Conservation (phyloP, 2,329 filamentous ascomycete species). For the Tolypocladium cylindrosporum region DNA sequence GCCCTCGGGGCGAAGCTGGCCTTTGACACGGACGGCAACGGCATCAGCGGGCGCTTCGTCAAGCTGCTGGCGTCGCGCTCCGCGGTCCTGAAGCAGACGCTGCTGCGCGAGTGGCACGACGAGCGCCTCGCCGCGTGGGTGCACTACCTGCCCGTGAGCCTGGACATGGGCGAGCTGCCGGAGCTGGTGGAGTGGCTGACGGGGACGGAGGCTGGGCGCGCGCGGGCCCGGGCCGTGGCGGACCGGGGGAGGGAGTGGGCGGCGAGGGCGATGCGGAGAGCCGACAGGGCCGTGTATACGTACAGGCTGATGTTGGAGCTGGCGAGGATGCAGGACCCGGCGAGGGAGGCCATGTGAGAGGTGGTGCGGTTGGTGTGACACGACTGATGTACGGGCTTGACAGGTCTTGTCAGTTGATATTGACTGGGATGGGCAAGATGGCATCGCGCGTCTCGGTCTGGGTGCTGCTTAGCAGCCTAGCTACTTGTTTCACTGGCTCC, state of each 20-base stretch:
- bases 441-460: too few species aligned
- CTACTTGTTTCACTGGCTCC: too few species aligned
- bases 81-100: slow-evolving; percentile 38
- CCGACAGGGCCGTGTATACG: slow-evolving; percentile 49
- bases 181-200: slow-evolving; percentile 39
- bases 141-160: slow-evolving; percentile 45
- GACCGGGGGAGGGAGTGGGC: slow-evolving; percentile 45
- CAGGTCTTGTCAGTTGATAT: too few species aligned
- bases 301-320: slow-evolving; percentile 53
- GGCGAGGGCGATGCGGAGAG: slow-evolving; percentile 34
- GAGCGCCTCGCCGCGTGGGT: slow-evolving; percentile 45
- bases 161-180: slow-evolving; percentile 38
- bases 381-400: too few species aligned
- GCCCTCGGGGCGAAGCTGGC: slow-evolving; percentile 29
- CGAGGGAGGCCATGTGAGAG: slow-evolving; percentile 2
- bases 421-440: too few species aligned
- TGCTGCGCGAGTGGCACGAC: slow-evolving; percentile 48
- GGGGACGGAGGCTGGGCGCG: slow-evolving; percentile 30
- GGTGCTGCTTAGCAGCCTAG: too few species aligned
- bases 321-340: slow-evolving; percentile 27
- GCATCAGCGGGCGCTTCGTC: slow-evolving; percentile 43
- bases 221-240: slow-evolving; percentile 39
- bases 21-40: slow-evolving; percentile 47
- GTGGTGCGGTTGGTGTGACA: too few species aligned
- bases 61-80: slow-evolving; percentile 36